phyloP scores from a whole-genome alignment of 2,329 filamentous ascomycete species.

The Exophiala calicioides region DNA sequence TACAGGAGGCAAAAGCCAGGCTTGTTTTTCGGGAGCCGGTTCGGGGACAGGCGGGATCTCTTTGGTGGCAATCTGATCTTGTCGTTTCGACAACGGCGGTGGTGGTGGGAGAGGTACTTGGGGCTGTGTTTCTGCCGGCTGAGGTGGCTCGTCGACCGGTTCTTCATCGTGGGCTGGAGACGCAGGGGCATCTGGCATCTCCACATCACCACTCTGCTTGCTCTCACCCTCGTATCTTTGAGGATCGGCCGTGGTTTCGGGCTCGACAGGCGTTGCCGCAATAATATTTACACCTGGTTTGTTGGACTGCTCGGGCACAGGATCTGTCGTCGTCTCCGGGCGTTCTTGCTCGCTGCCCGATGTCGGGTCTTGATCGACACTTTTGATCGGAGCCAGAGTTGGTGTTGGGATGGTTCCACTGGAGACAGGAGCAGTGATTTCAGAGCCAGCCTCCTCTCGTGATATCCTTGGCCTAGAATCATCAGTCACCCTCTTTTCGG shows the following conservation, averaged over 20 bases:
- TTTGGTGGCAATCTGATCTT: slow-evolving; percentile 40
- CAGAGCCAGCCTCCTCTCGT: slow-evolving; percentile 20
- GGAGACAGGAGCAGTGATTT: slow-evolving; percentile 13
- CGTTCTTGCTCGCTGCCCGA: slow-evolving; percentile 12
- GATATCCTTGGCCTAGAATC: slow-evolving; percentile 16
- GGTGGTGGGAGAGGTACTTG: slow-evolving; percentile 58
- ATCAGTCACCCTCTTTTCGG: slow-evolving; percentile 19
- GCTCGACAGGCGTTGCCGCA: slow-evolving; percentile 20
- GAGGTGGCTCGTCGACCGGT: slow-evolving; percentile 42
- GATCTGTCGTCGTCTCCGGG: slow-evolving; percentile 12
- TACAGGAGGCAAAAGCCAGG: slow-evolving; percentile 79
- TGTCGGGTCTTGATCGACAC: slow-evolving; percentile 1
- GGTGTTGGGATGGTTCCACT: slow-evolving; percentile 9
- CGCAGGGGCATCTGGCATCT: slow-evolving; percentile 64
- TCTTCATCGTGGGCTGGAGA: slow-evolving; percentile 56
- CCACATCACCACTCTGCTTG: slow-evolving; percentile 46
- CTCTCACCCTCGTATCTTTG: slow-evolving; percentile 8
- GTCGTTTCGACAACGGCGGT: slow-evolving; percentile 52
- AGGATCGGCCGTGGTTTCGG: slow-evolving; percentile 11
- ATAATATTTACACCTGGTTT: slow-evolving; percentile 24
- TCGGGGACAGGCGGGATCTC: slow-evolving; percentile 47
- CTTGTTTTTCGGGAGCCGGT: slow-evolving; percentile 53
- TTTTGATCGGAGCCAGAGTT: not conserved
- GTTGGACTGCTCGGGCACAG: slow-evolving; percentile 9
- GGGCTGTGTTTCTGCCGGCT: slow-evolving; percentile 45